Evolutionary conservation across 2,329 filamentous ascomycete genomes (phyloP), one percentile per base, ranked within the genome.

Genomic region (Diaporthe capsici): DNA sequence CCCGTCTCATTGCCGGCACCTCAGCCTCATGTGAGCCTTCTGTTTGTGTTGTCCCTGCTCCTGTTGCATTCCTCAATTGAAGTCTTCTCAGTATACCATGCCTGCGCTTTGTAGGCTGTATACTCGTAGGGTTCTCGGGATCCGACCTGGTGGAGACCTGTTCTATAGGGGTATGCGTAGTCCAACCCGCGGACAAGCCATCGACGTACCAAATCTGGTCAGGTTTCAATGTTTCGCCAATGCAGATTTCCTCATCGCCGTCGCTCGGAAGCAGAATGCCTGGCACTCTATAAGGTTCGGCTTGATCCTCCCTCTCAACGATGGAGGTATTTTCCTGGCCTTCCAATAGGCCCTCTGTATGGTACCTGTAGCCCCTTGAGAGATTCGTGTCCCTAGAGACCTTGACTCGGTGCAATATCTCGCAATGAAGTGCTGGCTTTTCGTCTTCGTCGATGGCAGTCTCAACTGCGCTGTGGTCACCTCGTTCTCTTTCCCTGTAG

Each of bases 121-220:
- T 31, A 31, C 28, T 31, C 0, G 28, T 37, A 34, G 31, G 3
- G 17, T 13, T 20, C 31, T 60, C 9, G 31, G 20, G 10, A n/a
- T 13, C 17, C 31, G 22, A 60, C 20, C 20, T n/a, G 17, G 10
- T 37, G 20, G 31, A 22, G 2, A 3, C 57, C 57, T 60, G 57
- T 0, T 60, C 31, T 13, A n/a, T 20, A 37, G 3, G 20, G 31
- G 31, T n/a, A 13, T 20, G 7, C 57, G n/a, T n/a, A 9, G 31
- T 20, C 31, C 57, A 60, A 5, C 37, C 57, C 3, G 20, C 31
- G 0, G 10, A 1, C 31, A 39, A 60, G 57, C 57, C 57, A 37
- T 60, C 57, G 31, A 60, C 57, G 10, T 60, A 60, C 57, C 57
- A 60, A 39, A 60, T 60, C 20, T 60, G 57, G 57, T 39, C 31